These are phyloP conservation scores for Phytophthora pseudosyringae DNA, from an alignment of 352 stramenopile genomes.

Conservation along the genomic window DNA sequence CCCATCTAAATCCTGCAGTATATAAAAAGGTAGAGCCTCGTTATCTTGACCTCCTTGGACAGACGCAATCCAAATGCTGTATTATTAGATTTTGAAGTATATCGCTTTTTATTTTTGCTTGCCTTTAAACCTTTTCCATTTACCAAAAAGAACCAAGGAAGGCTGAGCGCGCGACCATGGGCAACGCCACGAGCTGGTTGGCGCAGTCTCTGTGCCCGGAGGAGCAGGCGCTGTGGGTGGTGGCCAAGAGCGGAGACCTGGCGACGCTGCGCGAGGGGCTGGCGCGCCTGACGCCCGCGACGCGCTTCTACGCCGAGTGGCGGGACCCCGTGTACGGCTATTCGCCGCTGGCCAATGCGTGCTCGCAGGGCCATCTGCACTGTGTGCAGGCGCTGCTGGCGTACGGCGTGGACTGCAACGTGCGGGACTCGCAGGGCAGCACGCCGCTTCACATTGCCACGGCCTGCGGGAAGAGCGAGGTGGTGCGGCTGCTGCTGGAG, in stretches of 20 bases:
- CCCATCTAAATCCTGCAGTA: background rate
- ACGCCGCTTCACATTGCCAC: constrained; percentile 76
- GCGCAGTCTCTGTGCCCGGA: constrained; percentile 71
- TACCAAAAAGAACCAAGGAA: constrained; percentile 2
- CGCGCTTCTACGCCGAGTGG: constrained; percentile 75
- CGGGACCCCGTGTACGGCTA: constrained; percentile 63
- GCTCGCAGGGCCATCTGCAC: constrained; percentile 60
- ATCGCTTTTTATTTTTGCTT: too few relatives aligned
- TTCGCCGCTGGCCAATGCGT: constrained; percentile 74
- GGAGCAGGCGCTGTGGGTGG: constrained; percentile 81
- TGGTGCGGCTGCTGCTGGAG: constrained; percentile 73
- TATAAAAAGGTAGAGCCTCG: too few relatives aligned
- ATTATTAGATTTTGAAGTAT: too few relatives aligned
- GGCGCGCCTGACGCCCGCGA: constrained; percentile 58
- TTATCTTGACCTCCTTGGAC: too few relatives aligned
- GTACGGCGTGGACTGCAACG: constrained; percentile 64
- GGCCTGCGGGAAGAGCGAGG: constrained; percentile 62
- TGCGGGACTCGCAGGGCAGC: constrained; percentile 60
- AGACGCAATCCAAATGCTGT: too few relatives aligned
- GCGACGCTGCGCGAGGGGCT: constrained; percentile 55
- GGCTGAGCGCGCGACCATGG: constrained; percentile 44
- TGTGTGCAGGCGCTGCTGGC: constrained; percentile 67
- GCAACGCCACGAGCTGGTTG: constrained; percentile 79
- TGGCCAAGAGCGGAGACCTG: constrained; percentile 75
- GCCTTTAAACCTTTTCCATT: constrained; percentile 15